These are phyloP conservation scores for Drechslerella stenobrocha DNA, from an alignment of 2,329 filamentous ascomycete species.

Conservation along the genomic window DNA sequence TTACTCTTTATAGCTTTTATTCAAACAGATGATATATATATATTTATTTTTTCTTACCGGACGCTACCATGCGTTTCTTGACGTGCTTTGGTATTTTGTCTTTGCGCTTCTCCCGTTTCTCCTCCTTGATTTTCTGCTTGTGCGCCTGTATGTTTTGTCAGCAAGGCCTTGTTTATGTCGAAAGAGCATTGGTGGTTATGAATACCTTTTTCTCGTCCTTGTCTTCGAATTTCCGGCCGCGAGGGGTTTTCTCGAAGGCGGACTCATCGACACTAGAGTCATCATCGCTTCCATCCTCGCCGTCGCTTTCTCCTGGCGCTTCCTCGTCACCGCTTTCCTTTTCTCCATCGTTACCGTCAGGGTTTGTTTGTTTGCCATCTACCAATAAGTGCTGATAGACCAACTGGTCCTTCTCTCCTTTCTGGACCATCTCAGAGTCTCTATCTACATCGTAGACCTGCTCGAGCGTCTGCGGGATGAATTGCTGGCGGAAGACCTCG, in stretches of 20 bases:
- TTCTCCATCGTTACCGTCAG: slow-evolving; percentile 17
- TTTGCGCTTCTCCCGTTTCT: slow-evolving; percentile 88
- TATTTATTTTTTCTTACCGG: slow-evolving; percentile 63
- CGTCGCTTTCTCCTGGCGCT: slow-evolving; percentile 16
- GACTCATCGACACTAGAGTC: slow-evolving; percentile 35
- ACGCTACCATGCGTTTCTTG: slow-evolving; percentile 82
- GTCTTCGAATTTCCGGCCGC: slow-evolving; percentile 84
- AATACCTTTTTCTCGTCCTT: slow-evolving; percentile 81
- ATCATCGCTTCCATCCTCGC: slow-evolving; percentile 13
- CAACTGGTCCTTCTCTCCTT: slow-evolving; percentile 73
- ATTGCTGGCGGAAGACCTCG: slow-evolving; percentile 92
- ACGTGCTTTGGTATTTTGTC: slow-evolving; percentile 95
- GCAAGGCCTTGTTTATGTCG: too few species aligned
- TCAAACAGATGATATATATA: slow-evolving; percentile 58
- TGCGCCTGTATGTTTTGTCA: slow-evolving; percentile 64
- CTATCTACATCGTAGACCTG: slow-evolving; percentile 96
- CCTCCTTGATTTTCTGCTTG: slow-evolving; percentile 90
- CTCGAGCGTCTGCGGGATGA: slow-evolving; percentile 92
- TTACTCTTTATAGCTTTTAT: background rate
- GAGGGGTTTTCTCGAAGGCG: slow-evolving; percentile 63
- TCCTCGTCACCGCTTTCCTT: slow-evolving; percentile 14
- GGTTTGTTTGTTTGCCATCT: slow-evolving; percentile 59
- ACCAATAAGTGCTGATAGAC: slow-evolving; percentile 85
- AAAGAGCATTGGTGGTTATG: slow-evolving; percentile 11
- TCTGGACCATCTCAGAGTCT: slow-evolving; percentile 75